These are phyloP conservation scores for Leucoagaricus sp. DNA, from an alignment of 1,284 basidiomycete species.

Conservation along the genomic window DNA sequence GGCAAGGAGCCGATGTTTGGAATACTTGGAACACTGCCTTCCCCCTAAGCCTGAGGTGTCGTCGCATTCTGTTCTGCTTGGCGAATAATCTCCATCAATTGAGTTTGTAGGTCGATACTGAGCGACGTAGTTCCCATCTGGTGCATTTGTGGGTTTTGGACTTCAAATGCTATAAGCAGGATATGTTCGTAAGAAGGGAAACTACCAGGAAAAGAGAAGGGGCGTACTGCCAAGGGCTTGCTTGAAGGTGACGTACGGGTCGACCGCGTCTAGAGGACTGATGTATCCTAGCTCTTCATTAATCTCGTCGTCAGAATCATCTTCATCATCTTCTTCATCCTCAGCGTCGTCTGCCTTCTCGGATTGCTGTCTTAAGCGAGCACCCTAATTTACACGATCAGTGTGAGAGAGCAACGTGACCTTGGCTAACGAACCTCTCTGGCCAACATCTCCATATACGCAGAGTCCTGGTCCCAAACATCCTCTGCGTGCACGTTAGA, in stretches of 20 bases:
- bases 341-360: conserved; percentile 23
- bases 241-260: conserved; percentile 76
- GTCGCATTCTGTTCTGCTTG: conserved; percentile 44
- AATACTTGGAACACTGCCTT: no score
- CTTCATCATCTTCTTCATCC: conserved; percentile 43
- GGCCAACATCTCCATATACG: conserved; percentile 79
- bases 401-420: conserved; percentile 9
- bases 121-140: conserved; percentile 72
- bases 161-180: conserved; percentile 66
- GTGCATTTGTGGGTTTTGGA: conserved; percentile 64
- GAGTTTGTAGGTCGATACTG: conserved; percentile 70
- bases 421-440: conserved; percentile 55
- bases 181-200: conserved; percentile 12
- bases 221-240: conserved; percentile 65
- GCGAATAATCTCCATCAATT: conserved; percentile 81
- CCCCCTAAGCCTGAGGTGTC: conserved; percentile 6
- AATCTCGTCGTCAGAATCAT: conserved; percentile 57
- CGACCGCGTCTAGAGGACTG: conserved; percentile 72
- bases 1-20: no score
- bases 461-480: conserved; percentile 84
- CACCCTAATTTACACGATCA: conserved; percentile 47
- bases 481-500: conserved; percentile 68
- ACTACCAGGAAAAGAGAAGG: neutral
- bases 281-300: conserved; percentile 81
- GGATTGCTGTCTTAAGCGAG: conserved; percentile 66